These are phyloP conservation scores for Musa troglodytarum DNA, from an alignment of 176 grass and related monocot genomes.

Conservation along the genomic window DNA sequence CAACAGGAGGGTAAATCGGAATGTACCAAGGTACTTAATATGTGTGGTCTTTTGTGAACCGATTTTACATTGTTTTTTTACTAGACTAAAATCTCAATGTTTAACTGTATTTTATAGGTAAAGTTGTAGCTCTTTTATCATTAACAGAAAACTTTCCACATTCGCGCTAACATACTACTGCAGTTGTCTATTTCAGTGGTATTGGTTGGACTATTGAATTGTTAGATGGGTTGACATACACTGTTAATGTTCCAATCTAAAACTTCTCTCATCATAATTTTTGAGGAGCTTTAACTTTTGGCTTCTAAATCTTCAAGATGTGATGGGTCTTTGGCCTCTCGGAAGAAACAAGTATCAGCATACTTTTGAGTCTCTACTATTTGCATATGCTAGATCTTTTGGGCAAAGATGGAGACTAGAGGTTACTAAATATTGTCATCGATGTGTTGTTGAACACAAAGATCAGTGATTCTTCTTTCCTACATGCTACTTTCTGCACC, in stretches of 20 bases:
- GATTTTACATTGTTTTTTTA: background rate
- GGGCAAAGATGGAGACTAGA: background rate
- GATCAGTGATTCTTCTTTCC: background rate
- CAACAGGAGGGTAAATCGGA: conserved; percentile 42
- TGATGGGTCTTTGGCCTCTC: background rate
- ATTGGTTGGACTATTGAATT: background rate
- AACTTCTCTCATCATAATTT: background rate
- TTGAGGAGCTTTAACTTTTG: background rate
- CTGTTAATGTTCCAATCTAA: background rate
- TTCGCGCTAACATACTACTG: background rate
- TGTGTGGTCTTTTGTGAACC: background rate
- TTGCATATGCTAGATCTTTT: background rate
- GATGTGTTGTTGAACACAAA: background rate
- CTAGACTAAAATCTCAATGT: background rate
- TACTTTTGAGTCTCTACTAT: background rate
- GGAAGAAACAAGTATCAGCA: background rate
- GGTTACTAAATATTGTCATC: background rate
- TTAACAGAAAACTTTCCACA: background rate
- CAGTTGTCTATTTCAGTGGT: background rate
- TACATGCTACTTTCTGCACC: background rate
- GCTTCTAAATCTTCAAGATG: background rate
- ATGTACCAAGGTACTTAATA: conserved; percentile 60
- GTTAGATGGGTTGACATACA: background rate
- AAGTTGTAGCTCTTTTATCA: conserved; percentile 35
- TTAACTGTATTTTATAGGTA: conserved; percentile 50